phyloP scores from a whole-genome alignment of 257 asterid genomes.

The Solanum appendiculatum region DNA sequence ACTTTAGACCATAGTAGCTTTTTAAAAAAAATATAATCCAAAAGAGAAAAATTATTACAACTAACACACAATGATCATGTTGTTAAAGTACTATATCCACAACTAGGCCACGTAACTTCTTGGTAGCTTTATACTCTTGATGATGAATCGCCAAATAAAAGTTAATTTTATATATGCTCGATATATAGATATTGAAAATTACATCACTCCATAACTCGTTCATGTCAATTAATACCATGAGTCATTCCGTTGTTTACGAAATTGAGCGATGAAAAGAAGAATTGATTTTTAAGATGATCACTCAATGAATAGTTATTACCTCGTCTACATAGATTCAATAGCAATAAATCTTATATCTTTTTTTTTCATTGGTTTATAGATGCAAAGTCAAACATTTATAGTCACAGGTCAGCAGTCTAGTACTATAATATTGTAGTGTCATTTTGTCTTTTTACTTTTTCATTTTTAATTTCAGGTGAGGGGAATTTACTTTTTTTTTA shows the following conservation, averaged over 20 bases:
- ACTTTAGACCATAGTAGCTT: neutral
- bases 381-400: neutral
- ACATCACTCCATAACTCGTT: neutral
- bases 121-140: too few species aligned
- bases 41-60: neutral
- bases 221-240: too few species aligned
- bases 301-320: neutral
- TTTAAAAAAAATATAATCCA: neutral
- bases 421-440: neutral
- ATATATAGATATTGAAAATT: rapidly evolving
- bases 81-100: neutral
- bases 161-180: too few species aligned
- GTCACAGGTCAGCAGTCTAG: neutral
- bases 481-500: neutral
- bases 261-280: rapidly evolving
- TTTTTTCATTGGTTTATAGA: neutral
- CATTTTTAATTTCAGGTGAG: neutral
- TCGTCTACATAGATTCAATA: neutral
- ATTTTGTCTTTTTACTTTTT: neutral
- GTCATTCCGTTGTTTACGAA: neutral
- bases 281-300: rapidly evolving
- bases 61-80: neutral
- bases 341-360: neutral
- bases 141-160: too few species aligned
- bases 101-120: neutral